Conservation (phyloP, 176 grass and related monocot species). For the Thalia dealbata region DNA sequence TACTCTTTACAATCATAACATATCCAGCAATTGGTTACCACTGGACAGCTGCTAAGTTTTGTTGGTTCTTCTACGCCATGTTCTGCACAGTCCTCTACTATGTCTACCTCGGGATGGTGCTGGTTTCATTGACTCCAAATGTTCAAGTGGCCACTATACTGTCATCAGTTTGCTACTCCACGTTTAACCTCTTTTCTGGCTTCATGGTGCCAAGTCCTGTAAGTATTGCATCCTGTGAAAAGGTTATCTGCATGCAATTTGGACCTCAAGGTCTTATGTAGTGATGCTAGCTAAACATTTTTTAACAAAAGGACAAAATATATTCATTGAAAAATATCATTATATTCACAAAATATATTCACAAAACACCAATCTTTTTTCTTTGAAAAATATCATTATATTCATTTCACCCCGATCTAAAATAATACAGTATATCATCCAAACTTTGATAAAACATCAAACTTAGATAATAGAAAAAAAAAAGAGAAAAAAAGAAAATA, state of each 20-base stretch:
- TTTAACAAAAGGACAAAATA: too few relatives aligned
- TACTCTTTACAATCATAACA: slow-evolving; percentile 44
- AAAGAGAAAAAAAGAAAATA: too few relatives aligned
- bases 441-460: too few relatives aligned
- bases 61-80: slow-evolving; percentile 59
- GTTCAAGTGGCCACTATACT: slow-evolving; percentile 49
- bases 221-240: slow-evolving; percentile 17
- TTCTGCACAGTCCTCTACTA: slow-evolving; percentile 53
- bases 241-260: neutral
- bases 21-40: slow-evolving; percentile 61
- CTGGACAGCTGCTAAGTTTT: slow-evolving; percentile 49
- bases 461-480: too few relatives aligned
- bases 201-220: slow-evolving; percentile 53
- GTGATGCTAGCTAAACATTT: too few relatives aligned
- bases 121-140: slow-evolving; percentile 46
- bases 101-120: slow-evolving; percentile 66
- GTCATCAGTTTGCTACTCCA: slow-evolving; percentile 44
- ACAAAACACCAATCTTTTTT: too few relatives aligned
- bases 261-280: too few relatives aligned
- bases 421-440: too few relatives aligned
- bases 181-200: slow-evolving; percentile 51
- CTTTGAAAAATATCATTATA: too few relatives aligned
- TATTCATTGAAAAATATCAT: too few relatives aligned
- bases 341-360: too few relatives aligned
- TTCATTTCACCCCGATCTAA: too few relatives aligned